Evolutionary conservation across 768 basidiomycete genomes (phyloP), one percentile per base, ranked within the genome.

Genomic region (Naganishia antarctica): DNA sequence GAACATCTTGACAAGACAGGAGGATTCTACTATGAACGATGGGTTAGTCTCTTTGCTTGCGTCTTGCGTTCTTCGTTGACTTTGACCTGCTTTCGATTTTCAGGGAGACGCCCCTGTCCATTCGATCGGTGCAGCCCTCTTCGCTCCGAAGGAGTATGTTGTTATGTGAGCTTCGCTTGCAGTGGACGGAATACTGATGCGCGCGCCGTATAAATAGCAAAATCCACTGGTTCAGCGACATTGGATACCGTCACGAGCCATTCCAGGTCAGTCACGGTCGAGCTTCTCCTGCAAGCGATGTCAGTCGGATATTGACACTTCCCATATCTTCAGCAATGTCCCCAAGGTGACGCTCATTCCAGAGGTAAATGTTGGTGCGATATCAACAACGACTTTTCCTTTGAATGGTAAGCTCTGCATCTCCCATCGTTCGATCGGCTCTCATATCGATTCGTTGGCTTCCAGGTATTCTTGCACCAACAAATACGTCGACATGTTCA

Each of bases 81-180:
- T 23, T 25, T 51, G 6, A 61, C 50, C 29, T 21, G 40, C 31
- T 11, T 18, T 16, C 15, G 15, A 90, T 84, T 85, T 90, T 34
- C 91, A 91, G 91, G 94, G 94, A 53, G 93, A 96, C 79, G 94
- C 94, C 0, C 89, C 89, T 0, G 84, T 91, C 8, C 90, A 91
- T 73, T 89, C 87, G 60, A 91, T 97, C 64, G 94, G 89, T 37
- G 92, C 88, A 0, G 87, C 93, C 0, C 80, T 98, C 9, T 89
- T 97, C 69, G 87, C 90, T 0, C 83, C 82, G 74, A 92, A 89
- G 74, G 87, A 90, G 18, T 88, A 91, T 9, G 43, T 44, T 6
- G 5, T 44, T 5, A 44, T 9, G 6, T 7, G 34, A 37, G 11
- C n/a, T 44, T 7, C 18, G 6, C 43, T 44, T n/a, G 11, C n/a